Conservation (phyloP, 495 filamentous ascomycete genomes). For the Xylaria venustula region DNA sequence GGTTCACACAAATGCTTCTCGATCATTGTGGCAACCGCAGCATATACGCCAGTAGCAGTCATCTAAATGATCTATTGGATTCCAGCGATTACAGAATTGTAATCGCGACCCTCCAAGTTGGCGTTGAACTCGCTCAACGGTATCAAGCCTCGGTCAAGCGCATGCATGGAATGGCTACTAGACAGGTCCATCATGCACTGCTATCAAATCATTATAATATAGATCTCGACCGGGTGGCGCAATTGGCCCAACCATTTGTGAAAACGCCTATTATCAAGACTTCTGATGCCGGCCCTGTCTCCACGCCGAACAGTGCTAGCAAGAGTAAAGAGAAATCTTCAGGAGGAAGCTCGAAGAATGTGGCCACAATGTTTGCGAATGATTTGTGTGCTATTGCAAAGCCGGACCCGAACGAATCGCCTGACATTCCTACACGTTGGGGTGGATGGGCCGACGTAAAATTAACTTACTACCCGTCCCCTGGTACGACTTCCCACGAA, state of each 20-base stretch:
- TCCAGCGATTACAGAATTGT: conserved; percentile 79
- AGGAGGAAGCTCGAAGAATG: conserved; percentile 33
- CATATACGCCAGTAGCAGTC: conserved; percentile 86
- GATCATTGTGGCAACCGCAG: conserved; percentile 97
- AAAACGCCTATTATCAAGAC: conserved; percentile 55
- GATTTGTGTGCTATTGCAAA: conserved; percentile 73
- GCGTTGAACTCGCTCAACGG: conserved; percentile 80
- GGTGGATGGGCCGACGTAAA: conserved; percentile 51
- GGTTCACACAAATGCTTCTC: conserved; percentile 81
- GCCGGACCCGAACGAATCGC: conserved; percentile 33
- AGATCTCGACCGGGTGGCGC: conserved; percentile 82
- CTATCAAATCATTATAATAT: conserved; percentile 91
- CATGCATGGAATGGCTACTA: conserved; percentile 47
- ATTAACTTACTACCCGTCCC: conserved; percentile 44
- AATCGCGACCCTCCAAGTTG: conserved; percentile 69
- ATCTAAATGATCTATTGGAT: conserved; percentile 83
- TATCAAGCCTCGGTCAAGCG: conserved; percentile 87
- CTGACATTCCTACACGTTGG: conserved; percentile 32
- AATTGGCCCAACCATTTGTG: conserved; percentile 77
- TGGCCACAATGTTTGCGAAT: conserved; percentile 64
- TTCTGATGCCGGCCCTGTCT: conserved; percentile 34
- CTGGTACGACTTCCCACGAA: conserved; percentile 20
- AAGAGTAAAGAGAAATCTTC: conserved; percentile 73
- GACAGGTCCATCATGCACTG: conserved; percentile 67
- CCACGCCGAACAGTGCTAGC: conserved; percentile 43